Evolutionary conservation across 148 eudicot genomes (phyloP), one percentile per base, ranked within the genome.

Genomic region (Vaccinium darrowii): DNA sequence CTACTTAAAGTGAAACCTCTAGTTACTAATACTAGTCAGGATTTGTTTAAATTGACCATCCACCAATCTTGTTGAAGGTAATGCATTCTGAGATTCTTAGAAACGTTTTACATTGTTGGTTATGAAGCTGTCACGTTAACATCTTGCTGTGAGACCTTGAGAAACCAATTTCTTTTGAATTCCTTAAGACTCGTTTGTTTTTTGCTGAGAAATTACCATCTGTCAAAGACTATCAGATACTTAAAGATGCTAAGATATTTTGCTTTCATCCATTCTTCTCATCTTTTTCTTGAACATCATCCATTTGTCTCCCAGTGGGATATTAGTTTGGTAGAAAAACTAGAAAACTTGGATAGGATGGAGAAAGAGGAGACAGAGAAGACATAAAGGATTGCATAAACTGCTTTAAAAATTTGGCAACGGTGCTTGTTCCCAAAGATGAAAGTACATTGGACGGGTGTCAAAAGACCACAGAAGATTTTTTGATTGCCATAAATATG

Each of bases 1-100:
- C 83, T 51, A 47, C 56, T n/a, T 81, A 51, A 25, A 39, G 60
- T 49, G 69, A 67, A 56, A 49, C 84, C 25, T 63, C 19, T 60
- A 14, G 12, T 14, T 23, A 67, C 74, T 63, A 65, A 8, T 65
- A 50, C 53, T 43, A 43, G 47, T 69, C 18, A 25, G 50, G 39
- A 67, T 82, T 27, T 67, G 76, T 49, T 82, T 4, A 82, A 67
- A 49, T 11, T 54, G 47, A 54, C 60, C 56, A 56, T 56, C 36
- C 81, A 54, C 47, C 81, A 27, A 79, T 79, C 18, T 51, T 56
- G 43, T 79, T 15, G n/a, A 56, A 79, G n/a, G 25, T 56, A 16
- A 19, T 56, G 23, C 8, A 53, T 13, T 53, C 14, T 53, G 56
- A 53, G 56, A 13, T 53, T 53, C 56, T 53, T 53, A 52, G 10